Evolutionary conservation across 2,329 filamentous ascomycete genomes (phyloP), one percentile per base, ranked within the genome.

Genomic region (Nothopassalora personata): DNA sequence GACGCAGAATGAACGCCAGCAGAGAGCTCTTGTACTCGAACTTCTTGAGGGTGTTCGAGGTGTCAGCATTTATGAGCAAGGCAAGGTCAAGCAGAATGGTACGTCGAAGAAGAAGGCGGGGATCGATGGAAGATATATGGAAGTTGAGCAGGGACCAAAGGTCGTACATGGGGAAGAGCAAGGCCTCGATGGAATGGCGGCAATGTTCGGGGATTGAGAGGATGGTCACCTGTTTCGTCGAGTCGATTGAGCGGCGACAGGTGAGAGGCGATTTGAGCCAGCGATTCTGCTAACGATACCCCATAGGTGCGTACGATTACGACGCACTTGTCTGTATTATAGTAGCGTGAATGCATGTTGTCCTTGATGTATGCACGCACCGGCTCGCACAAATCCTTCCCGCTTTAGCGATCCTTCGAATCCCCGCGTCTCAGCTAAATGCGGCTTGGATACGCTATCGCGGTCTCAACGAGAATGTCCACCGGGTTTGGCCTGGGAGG

Each of bases 51-150:
- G 91, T 47, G 81, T 99, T 6, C 86, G 96, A 66, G 94, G 94
- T 0, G 87, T 97, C 5, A 93, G 91, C 67, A 90, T 99, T 57
- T 90, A 92, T 7, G 94, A 99, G 75, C 89, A 94, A 79, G 94
- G 94, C 28, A 94, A 90, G 74, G 85, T 99, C 27, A 74, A 80
- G 53, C 65, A 54, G 59, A 31, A 62, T 58, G 18, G 71, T 71
- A 58, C 63, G 57, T 60, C 60, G 55, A 67, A 65, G 57, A 71
- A 70, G 63, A 72, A 71, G 62, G 66, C 48, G 48, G 53, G 57
- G 54, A 57, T 34, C 47, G 53, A 53, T 53, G 39, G 43, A 39
- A 50, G 49, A 33, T 79, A 77, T 49, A 75, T 74, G 74, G 73
- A 72, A 33, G 74, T 77, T 2, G 76, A 79, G 55, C 69, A 73